Conservation (phyloP, 1,284 basidiomycete genomes). For the Inonotus obliquus region DNA sequence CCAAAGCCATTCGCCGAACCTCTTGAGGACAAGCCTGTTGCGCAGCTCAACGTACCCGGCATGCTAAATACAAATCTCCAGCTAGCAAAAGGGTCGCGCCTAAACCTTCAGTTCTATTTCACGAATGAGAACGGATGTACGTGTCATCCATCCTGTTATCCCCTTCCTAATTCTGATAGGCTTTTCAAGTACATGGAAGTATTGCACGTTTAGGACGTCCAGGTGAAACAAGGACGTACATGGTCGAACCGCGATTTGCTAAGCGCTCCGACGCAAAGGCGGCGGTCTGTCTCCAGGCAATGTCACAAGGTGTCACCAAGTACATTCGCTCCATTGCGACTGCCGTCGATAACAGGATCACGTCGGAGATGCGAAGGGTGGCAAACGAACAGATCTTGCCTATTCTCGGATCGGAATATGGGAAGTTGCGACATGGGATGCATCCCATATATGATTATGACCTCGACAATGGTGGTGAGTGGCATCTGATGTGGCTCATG, state of each 20-base stretch:
- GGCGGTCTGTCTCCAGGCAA: conserved; percentile 56
- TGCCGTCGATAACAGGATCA: conserved; percentile 40
- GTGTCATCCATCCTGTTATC: neutral
- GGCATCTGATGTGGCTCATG: neutral
- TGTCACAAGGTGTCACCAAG: conserved; percentile 53
- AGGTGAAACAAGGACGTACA: conserved; percentile 44
- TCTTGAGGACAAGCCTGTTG: conserved; percentile 37
- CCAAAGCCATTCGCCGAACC: conserved; percentile 54
- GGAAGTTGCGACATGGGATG: conserved; percentile 35
- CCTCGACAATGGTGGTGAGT: conserved; percentile 45
- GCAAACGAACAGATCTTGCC: conserved; percentile 42
- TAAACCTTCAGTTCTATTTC: conserved; percentile 42
- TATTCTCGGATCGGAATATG: conserved; percentile 39
- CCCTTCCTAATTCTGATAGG: conserved; percentile 9
- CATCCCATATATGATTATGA: conserved; percentile 37
- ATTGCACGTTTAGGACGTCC: conserved; percentile 52
- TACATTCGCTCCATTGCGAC: conserved; percentile 44
- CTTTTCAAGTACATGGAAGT: conserved; percentile 49
- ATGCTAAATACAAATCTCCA: conserved; percentile 53
- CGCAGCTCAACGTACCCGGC: conserved; percentile 46
- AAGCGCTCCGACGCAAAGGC: conserved; percentile 58
- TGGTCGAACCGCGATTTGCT: conserved; percentile 53
- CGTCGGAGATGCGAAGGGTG: conserved; percentile 37
- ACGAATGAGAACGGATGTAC: conserved; percentile 42
- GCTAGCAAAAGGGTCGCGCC: conserved; percentile 41